These are phyloP conservation scores for Diplodia sapinea DNA, from an alignment of 2,329 filamentous ascomycete genomes.

Conservation along the genomic window DNA sequence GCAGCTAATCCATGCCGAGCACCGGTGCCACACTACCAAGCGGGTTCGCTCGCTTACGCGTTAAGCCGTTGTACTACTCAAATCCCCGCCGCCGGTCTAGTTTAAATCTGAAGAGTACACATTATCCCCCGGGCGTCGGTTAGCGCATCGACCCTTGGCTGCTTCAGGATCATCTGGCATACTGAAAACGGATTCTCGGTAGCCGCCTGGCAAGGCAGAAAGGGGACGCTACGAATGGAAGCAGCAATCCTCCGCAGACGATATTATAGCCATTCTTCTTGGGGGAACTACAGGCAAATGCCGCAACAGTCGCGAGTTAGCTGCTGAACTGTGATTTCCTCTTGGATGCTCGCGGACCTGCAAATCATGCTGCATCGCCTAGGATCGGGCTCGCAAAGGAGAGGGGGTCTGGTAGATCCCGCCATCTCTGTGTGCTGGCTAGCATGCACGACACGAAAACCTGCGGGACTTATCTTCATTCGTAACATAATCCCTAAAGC, in stretches of 20 bases:
- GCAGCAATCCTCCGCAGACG: background rate
- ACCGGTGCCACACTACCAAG: too few relatives aligned
- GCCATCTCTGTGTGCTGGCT: too few relatives aligned
- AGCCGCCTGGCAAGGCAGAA: background rate
- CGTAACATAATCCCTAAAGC: constrained; percentile 3
- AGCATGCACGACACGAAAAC: background rate
- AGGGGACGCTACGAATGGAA: background rate
- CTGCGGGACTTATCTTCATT: background rate
- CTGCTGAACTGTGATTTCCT: background rate
- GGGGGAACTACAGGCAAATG: background rate
- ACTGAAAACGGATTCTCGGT: background rate
- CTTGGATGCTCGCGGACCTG: background rate
- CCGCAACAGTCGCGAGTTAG: background rate
- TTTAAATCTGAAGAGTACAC: background rate
- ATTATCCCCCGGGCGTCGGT: background rate
- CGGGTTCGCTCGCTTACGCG: constrained; percentile 4
- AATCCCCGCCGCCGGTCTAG: background rate
- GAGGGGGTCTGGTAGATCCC: background rate
- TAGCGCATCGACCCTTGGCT: background rate
- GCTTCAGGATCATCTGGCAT: background rate
- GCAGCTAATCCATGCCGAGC: background rate
- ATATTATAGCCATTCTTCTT: background rate
- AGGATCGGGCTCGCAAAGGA: background rate
- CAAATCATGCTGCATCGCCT: background rate
- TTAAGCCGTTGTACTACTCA: background rate